These are phyloP conservation scores for Fusarium zealandicum DNA, from an alignment of 2,329 filamentous ascomycete species.

Conservation along the genomic window DNA sequence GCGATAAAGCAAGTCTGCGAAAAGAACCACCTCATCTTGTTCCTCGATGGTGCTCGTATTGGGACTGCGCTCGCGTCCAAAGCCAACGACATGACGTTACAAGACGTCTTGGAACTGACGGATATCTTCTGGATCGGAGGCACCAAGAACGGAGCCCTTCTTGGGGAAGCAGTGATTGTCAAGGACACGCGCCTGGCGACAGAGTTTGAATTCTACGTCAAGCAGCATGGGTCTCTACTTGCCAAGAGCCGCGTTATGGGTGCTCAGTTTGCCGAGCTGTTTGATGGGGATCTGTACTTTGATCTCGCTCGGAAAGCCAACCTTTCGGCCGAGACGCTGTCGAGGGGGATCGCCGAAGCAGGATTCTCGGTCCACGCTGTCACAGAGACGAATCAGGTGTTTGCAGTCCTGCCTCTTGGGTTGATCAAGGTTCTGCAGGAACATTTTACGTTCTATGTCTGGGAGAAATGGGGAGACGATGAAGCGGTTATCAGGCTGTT, in stretches of 20 bases:
- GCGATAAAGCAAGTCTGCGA: slow-evolving; percentile 54
- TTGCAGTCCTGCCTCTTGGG: slow-evolving; percentile 51
- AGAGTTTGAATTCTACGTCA: slow-evolving; percentile 60
- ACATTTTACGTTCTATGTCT: slow-evolving; percentile 55
- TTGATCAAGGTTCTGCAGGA: slow-evolving; percentile 52
- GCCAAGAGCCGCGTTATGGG: slow-evolving; percentile 59
- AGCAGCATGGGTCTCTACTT: slow-evolving; percentile 58
- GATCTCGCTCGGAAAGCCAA: slow-evolving; percentile 56
- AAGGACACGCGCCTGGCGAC: slow-evolving; percentile 51
- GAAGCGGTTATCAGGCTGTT: slow-evolving; percentile 53
- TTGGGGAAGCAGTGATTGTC: slow-evolving; percentile 60
- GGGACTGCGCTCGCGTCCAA: slow-evolving; percentile 52
- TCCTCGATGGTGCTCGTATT: slow-evolving; percentile 58
- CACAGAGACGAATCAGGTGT: slow-evolving; percentile 61
- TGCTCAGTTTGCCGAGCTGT: slow-evolving; percentile 58
- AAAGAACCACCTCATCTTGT: slow-evolving; percentile 50
- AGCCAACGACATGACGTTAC: slow-evolving; percentile 52
- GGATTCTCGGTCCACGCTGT: slow-evolving; percentile 53
- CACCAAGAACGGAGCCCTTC: slow-evolving; percentile 58
- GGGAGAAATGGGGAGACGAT: slow-evolving; percentile 53
- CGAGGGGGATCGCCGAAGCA: slow-evolving; percentile 50
- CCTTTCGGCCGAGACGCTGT: slow-evolving; percentile 52
- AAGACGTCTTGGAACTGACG: slow-evolving; percentile 54
- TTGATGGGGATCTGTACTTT: slow-evolving; percentile 54
- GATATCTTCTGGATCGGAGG: slow-evolving; percentile 64